Percentiles rank a stretch among this genome's conserved stretches.
phyloP scores from a whole-genome alignment of 306 rosid genomes.

The Vicia villosa region DNA sequence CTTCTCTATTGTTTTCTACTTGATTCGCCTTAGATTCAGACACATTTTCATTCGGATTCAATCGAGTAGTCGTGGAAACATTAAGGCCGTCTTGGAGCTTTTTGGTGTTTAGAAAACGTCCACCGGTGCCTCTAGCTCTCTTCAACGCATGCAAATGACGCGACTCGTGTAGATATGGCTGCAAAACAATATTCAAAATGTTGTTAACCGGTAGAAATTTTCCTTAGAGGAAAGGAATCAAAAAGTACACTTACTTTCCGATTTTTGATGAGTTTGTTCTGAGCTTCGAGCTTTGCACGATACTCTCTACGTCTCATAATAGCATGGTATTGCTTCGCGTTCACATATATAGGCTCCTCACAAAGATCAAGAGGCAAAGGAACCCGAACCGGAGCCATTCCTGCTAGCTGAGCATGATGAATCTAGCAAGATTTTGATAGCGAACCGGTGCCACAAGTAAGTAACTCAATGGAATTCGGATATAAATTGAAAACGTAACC shows the following conservation, averaged over 20 bases:
- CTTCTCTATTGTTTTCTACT: constrained; percentile 45
- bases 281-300: constrained; percentile 80
- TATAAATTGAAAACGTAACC: neutral
- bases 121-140: constrained; percentile 78
- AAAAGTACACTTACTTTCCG: constrained; percentile 59
- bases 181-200: constrained; percentile 28
- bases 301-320: constrained; percentile 84
- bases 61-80: constrained; percentile 29
- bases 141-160: constrained; percentile 73
- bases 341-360: constrained; percentile 78
- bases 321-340: constrained; percentile 91
- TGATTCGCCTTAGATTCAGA: constrained; percentile 34
- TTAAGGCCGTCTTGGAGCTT: constrained; percentile 38
- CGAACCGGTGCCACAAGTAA: constrained; percentile 1
- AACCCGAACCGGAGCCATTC: constrained; percentile 54
- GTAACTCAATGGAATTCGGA: neutral
- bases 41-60: constrained; percentile 36
- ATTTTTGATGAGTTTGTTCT: constrained; percentile 60
- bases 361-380: constrained; percentile 59
- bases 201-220: neutral
- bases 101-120: constrained; percentile 69
- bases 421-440: constrained; percentile 36
- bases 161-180: constrained; percentile 85
- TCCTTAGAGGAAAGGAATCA: neutral
- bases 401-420: constrained; percentile 49